Base-by-base conservation (phyloP, 2,329 filamentous ascomycete species). In the Fusarium sp. region DNA sequence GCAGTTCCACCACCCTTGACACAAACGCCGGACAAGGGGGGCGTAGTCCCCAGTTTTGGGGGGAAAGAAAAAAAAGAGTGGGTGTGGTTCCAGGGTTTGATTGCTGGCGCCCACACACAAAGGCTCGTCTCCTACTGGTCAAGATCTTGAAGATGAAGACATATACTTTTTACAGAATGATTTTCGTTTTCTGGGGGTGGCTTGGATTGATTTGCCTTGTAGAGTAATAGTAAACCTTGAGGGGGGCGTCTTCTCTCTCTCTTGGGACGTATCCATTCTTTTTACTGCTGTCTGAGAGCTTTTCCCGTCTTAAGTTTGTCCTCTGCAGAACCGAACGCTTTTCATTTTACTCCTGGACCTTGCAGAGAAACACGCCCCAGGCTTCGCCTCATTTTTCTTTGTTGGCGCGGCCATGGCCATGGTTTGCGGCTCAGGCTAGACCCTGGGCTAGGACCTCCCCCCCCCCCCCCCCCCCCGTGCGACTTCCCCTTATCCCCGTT, bases 131-230 rank as follows among this genome's bases (percentile, higher is more conserved):
- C 47, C 54, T 37, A 77, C 70, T 76, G 75, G 75, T 35, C 47
- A 14, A 50, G n/a, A 29, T 37, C 29, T 60, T 38, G 29, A 56
- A 70, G 56, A 61, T 20, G 40, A 76, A 62, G 74, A 76, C 74
- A 77, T 76, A 74, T 68, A 76, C 63, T 75, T 76, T 76, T 77
- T 75, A 76, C 74, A 75, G 54, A 66, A 71, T 69, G 42, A 68
- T 74, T 68, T 52, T 42, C 38, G 22, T 31, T 64, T 31, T 64
- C 54, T 35, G 54, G 29, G 38, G 45, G 58, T 52, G 64, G 57
- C 38, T 56, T 56, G 52, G 29, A 54, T 34, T 14, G 27, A 20
- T 45, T 29, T 60, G 35, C 57, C 47, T 52, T 52, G 47, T 52
- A 11, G 24, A 29, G 47, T 27, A 52, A 58, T 24, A 47, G 16